phyloP scores from a whole-genome alignment of 108 stramenopile genomes.

The Nannochloropsis salina region DNA sequence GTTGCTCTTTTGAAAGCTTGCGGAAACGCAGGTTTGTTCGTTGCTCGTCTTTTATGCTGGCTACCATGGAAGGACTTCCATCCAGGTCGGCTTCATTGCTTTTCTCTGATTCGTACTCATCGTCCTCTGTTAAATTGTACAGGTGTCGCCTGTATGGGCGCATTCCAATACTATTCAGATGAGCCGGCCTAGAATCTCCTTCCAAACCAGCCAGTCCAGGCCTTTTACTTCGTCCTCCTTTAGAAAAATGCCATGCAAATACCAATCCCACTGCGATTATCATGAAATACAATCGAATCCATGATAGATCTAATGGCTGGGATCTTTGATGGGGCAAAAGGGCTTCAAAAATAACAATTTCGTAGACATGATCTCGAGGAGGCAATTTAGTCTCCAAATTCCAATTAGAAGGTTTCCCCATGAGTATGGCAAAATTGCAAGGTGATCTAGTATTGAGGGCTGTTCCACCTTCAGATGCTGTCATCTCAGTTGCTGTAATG shows the following conservation, averaged over 20 bases:
- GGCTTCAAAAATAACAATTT: neutral
- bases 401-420: neutral
- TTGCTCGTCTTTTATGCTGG: no score
- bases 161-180: neutral
- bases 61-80: neutral
- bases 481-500: neutral
- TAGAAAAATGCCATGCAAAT: neutral
- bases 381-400: no score
- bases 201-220: neutral
- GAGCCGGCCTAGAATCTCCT: neutral
- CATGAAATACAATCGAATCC: neutral
- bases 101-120: neutral
- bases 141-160: neutral
- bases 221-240: slow-evolving; percentile 16
- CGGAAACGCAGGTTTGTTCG: no score
- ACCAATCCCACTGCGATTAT: neutral
- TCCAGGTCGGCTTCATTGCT: neutral
- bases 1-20: no score
- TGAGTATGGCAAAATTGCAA: neutral
- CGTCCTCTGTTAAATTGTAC: neutral
- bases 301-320: neutral
- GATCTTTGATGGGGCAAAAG: neutral
- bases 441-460: neutral
- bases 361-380: no score
- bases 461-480: neutral